These are phyloP conservation scores for Mikania micrantha DNA, from an alignment of 129 eudicot species.

Conservation along the genomic window DNA sequence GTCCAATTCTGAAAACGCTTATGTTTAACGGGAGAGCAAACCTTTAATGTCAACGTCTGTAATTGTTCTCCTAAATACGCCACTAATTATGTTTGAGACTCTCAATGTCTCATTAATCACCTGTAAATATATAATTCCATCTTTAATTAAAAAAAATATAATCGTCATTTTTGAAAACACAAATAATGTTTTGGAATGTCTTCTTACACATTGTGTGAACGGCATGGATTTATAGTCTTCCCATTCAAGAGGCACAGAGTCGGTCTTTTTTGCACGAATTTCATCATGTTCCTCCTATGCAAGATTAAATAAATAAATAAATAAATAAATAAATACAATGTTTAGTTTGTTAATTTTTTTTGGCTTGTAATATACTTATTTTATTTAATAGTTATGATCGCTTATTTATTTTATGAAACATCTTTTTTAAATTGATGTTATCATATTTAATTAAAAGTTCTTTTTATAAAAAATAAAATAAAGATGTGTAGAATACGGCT, in stretches of 20 bases:
- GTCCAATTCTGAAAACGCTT: too few relatives aligned
- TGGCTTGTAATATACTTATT: too few relatives aligned
- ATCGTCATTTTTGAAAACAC: not conserved
- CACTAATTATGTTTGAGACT: constrained; percentile 74
- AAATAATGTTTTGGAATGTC: not conserved
- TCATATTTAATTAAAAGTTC: too few relatives aligned
- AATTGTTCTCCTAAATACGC: constrained; percentile 77
- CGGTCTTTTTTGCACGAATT: constrained; percentile 46
- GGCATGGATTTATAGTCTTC: constrained; percentile 81
- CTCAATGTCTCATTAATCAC: constrained; percentile 85
- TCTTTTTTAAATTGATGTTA: too few relatives aligned
- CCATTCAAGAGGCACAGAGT: constrained; percentile 51
- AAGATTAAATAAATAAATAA: too few relatives aligned
- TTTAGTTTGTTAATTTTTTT: too few relatives aligned
- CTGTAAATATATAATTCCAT: constrained; percentile 15
- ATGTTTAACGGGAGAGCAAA: not conserved
- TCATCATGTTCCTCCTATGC: constrained; percentile 74
- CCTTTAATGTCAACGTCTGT: constrained; percentile 67
- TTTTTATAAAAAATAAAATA: too few relatives aligned
- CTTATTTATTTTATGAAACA: too few relatives aligned
- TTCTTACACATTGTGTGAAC: constrained; percentile 87
- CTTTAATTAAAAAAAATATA: not conserved
- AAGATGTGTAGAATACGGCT: too few relatives aligned
- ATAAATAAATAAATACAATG: too few relatives aligned
- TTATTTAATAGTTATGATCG: too few relatives aligned